A percentile compares a stretch with the other conserved stretches of the same genome.
Evolutionary conservation across 176 grass and related monocot genomes (phyloP).

Genomic region (Carex littledalei): DNA sequence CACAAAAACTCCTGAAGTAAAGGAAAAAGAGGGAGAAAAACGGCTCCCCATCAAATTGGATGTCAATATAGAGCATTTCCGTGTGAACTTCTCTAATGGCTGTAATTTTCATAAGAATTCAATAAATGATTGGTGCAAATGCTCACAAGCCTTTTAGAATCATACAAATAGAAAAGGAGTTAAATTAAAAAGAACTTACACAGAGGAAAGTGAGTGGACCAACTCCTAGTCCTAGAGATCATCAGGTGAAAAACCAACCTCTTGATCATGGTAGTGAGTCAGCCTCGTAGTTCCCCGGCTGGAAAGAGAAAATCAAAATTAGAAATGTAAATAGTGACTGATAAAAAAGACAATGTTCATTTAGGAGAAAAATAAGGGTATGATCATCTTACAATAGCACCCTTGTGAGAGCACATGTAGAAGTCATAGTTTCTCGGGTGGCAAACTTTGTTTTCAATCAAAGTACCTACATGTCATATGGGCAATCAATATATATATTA

Average conservation of each 20-base stretch:
- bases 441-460: constrained; percentile 74
- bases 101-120: constrained; percentile 19
- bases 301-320: background rate
- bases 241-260: constrained; percentile 71
- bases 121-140: background rate
- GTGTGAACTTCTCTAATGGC: constrained; percentile 62
- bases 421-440: constrained; percentile 92
- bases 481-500: background rate
- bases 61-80: too few species aligned
- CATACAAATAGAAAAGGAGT: background rate
- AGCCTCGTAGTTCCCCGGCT: constrained; percentile 75
- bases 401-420: constrained; percentile 87
- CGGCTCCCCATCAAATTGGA: too few species aligned
- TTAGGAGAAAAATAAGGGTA: background rate
- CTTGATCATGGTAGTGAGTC: constrained; percentile 89
- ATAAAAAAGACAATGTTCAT: background rate
- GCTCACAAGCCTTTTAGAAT: background rate
- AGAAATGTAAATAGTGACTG: background rate
- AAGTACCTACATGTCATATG: constrained; percentile 46
- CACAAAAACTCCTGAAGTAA: too few species aligned
- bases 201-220: constrained; percentile 79
- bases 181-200: constrained; percentile 43
- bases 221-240: constrained; percentile 79
- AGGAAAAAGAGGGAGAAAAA: too few species aligned
- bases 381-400: constrained; percentile 65